Evolutionary conservation across 768 basidiomycete species (phyloP).

Genomic region (Auricularia sp.): DNA sequence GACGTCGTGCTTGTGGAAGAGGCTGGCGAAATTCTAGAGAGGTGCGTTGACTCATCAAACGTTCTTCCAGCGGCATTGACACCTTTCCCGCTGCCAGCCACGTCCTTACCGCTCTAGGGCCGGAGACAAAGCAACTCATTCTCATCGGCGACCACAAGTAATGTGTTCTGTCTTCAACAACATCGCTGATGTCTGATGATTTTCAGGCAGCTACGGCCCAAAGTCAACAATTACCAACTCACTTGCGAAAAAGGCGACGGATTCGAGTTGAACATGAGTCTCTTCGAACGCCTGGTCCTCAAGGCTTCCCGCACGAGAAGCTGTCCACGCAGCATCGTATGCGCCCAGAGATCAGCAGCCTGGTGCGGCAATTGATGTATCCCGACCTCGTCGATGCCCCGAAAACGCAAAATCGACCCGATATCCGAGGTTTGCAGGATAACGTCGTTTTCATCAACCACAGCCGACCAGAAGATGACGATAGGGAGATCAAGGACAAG

Average conservation of each 20-base stretch:
- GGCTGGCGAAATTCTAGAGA: conserved; percentile 64
- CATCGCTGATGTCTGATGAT: background rate
- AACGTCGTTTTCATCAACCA: conserved; percentile 59
- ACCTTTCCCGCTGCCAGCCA: conserved; percentile 25
- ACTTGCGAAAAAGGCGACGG: conserved; percentile 62
- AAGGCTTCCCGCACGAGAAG: conserved; percentile 50
- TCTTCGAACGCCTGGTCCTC: conserved; percentile 60
- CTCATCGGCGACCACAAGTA: conserved; percentile 70
- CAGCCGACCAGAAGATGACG: conserved; percentile 41
- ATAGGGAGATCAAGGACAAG: background rate
- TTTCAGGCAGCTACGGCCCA: conserved; percentile 58
- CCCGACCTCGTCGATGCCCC: conserved; percentile 50
- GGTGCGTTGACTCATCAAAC: too few relatives aligned
- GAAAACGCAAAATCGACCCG: conserved; percentile 37
- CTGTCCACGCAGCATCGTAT: conserved; percentile 57
- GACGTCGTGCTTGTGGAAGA: conserved; percentile 58
- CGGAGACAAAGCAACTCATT: conserved; percentile 41
- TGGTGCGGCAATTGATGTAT: conserved; percentile 56
- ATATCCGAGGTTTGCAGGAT: conserved; percentile 44
- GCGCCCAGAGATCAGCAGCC: conserved; percentile 60
- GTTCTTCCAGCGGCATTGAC: too few relatives aligned
- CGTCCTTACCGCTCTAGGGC: conserved; percentile 45
- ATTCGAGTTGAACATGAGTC: conserved; percentile 54
- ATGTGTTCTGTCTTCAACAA: conserved; percentile 13
- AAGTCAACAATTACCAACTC: conserved; percentile 54